phyloP scores from a whole-genome alignment of 2,329 filamentous ascomycete genomes.

The Colletotrichum sp. region DNA sequence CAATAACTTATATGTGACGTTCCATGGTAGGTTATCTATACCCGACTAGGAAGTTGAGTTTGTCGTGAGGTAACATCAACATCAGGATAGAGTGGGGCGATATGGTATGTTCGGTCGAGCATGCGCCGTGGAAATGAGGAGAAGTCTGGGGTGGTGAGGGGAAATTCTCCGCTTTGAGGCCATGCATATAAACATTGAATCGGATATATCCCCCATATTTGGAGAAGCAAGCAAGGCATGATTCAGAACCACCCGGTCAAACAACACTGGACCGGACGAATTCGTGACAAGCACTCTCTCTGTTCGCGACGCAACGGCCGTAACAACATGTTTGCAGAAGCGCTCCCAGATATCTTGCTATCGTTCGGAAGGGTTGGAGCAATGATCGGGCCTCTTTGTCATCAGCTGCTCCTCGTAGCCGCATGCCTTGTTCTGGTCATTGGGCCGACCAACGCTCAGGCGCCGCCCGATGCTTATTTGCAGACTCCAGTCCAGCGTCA shows the following conservation, averaged over 20 bases:
- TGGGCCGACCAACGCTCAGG: rapidly evolving
- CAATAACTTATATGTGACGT: not conserved
- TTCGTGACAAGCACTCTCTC: rapidly evolving
- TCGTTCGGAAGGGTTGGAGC: not conserved
- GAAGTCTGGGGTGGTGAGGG: not conserved
- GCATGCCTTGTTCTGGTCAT: not conserved
- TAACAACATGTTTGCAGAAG: rapidly evolving
- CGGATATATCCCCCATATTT: not conserved
- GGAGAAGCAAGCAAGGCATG: not conserved
- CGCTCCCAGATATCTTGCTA: rapidly evolving
- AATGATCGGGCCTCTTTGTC: not conserved
- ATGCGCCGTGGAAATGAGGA: not conserved
- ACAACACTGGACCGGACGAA: not conserved
- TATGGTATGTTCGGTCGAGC: not conserved
- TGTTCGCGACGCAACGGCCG: not conserved
- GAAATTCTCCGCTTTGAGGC: not conserved
- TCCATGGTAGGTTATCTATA: not conserved
- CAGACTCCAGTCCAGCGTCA: constrained; percentile 18
- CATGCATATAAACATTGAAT: not conserved
- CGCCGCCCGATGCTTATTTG: not conserved
- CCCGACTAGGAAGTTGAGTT: not conserved
- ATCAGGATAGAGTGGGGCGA: not conserved
- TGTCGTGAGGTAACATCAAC: not conserved
- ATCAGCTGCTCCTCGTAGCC: rapidly evolving
- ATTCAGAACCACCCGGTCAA: not conserved